Evolutionary conservation across 192 early-diverging fungal species (phyloP), one percentile per base, ranked within the genome.

Genomic region (Globomyces pollinis-pini): DNA sequence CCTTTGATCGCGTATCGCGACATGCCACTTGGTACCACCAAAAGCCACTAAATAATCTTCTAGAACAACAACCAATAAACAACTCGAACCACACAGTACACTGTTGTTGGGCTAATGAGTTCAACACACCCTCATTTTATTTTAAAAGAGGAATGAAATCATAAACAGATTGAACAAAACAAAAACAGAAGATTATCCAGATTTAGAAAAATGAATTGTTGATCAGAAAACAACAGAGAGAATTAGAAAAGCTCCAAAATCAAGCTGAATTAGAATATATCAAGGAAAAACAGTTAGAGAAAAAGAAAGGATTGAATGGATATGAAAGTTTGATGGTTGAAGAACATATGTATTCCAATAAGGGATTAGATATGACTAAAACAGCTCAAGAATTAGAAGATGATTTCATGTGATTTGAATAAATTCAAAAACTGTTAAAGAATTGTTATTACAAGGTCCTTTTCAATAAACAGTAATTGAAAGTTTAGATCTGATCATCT

Each of bases 131-230:
- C n/a, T n/a, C n/a, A n/a, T n/a, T n/a, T n/a, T n/a, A n/a, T n/a
- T n/a, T n/a, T n/a, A n/a, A n/a, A n/a, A n/a, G n/a, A n/a, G n/a
- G 38, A 99, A 98, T 73, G 81, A 75, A 23, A 86, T 93, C 26
- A 75, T 98, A 42, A 97, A 96, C 69, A 74, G 96, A 24, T 70
- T 99, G 33, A 96, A 95, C 76, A 97, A 96, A 74, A 95, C 96
- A 0, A 89, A 87, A 50, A 60, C 69, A 0, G 91, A 94, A 42
- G 53, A 65, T 20, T 65, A 77, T 13, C 90, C 90, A 15, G 94
- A 99, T 64, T 69, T 96, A n/a, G n/a, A n/a, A n/a, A n/a, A n/a
- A n/a, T n/a, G n/a, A n/a, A 47, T 96, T 94, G 75, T 93, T 93
- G 0, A 88, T 86, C 47, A 60, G 69, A 0, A 90, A 93, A 42